These are phyloP conservation scores for Wakefieldia striispora DNA, from an alignment of 768 basidiomycete species.

Conservation along the genomic window DNA sequence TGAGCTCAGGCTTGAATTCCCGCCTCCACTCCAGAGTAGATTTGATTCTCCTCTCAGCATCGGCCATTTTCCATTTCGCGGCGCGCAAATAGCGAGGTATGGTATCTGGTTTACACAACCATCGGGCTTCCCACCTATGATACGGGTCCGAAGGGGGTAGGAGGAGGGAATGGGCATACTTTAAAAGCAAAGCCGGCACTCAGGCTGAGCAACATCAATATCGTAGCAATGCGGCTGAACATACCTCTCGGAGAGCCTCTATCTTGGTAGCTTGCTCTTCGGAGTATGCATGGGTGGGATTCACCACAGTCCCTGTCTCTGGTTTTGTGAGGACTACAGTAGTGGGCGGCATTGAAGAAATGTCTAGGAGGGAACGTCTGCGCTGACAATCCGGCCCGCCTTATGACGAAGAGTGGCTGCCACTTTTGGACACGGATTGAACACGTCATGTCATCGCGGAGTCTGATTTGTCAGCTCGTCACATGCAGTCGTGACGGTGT, in stretches of 20 bases:
- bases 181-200: background rate
- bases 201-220: background rate
- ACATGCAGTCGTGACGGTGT: background rate
- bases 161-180: slow-evolving; percentile 68
- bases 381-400: too few relatives aligned
- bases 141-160: slow-evolving; percentile 72
- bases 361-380: background rate
- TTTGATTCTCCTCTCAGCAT: slow-evolving; percentile 76
- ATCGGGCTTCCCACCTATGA: slow-evolving; percentile 72
- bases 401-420: too few relatives aligned
- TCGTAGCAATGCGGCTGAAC: background rate
- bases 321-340: slow-evolving; percentile 55
- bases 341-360: slow-evolving; percentile 38
- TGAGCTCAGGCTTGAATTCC: slow-evolving; percentile 82
- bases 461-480: slow-evolving; percentile 8
- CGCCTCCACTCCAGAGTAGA: slow-evolving; percentile 82
- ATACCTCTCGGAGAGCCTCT: slow-evolving; percentile 58
- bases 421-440: too few relatives aligned
- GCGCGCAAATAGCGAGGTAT: slow-evolving; percentile 76
- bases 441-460: slow-evolving; percentile 10
- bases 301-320: slow-evolving; percentile 48
- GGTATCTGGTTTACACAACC: slow-evolving; percentile 69
- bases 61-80: slow-evolving; percentile 76
- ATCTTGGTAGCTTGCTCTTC: slow-evolving; percentile 61
- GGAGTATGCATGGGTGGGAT: slow-evolving; percentile 58